Evolutionary conservation across 192 early-diverging fungal species (phyloP).

Genomic region (Mortierella claussenii): DNA sequence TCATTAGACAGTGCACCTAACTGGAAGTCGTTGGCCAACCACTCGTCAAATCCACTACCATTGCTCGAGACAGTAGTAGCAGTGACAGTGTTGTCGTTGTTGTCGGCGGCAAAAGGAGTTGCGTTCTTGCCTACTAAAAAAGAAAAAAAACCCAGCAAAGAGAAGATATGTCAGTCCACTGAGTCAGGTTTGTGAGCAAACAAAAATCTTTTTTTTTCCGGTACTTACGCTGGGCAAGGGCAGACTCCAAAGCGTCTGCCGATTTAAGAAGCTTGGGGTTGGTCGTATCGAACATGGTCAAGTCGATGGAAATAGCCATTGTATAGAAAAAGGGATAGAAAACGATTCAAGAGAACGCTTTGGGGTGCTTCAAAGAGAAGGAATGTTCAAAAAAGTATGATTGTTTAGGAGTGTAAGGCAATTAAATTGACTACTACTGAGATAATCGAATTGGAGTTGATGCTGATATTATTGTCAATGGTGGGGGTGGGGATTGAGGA

Average conservation of each 20-base stretch:
- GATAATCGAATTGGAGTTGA: conserved; percentile 12
- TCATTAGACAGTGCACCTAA: conserved; percentile 27
- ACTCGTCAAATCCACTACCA: conserved; percentile 47
- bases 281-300: conserved; percentile 44
- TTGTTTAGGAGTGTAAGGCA: conserved; percentile 48
- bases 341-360: too few species aligned
- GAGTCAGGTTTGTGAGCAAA: too few species aligned
- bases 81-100: conserved; percentile 9
- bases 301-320: conserved; percentile 38
- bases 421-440: conserved; percentile 28
- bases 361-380: too few species aligned
- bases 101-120: conserved; percentile 16
- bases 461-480: conserved; percentile 22
- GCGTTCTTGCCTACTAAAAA: conserved; percentile 39
- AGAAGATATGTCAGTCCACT: too few species aligned
- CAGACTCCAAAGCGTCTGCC: conserved; percentile 42
- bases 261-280: conserved; percentile 47
- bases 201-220: too few species aligned
- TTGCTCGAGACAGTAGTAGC: conserved; percentile 20
- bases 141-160: neutral
- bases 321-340: neutral
- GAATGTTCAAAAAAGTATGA: too few species aligned
- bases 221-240: conserved; percentile 49
- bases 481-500: conserved; percentile 43
- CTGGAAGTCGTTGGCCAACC: conserved; percentile 48